These are phyloP conservation scores for Aquilaria yunnanensis DNA, from an alignment of 345 rosid genomes.

Conservation along the genomic window DNA sequence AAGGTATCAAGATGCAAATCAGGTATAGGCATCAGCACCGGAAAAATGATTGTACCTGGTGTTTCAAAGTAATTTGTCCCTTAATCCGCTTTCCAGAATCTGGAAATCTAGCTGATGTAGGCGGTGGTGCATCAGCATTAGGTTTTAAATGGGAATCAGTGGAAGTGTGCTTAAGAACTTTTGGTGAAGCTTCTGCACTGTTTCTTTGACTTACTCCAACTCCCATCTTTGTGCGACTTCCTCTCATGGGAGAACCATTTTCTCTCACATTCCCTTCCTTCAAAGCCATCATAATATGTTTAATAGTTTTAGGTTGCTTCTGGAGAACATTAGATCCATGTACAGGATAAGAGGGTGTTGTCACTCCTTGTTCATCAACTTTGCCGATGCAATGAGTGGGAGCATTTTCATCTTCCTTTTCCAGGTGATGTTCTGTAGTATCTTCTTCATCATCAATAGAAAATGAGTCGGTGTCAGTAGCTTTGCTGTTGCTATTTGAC, in stretches of 20 bases:
- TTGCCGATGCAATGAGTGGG: constrained; percentile 28
- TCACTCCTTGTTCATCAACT: constrained; percentile 39
- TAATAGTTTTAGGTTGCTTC: constrained; percentile 82
- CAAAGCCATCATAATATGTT: constrained; percentile 79
- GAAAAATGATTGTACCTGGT: constrained; percentile 48
- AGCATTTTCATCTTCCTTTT: constrained; percentile 40
- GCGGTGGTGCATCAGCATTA: constrained; percentile 33
- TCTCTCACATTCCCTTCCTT: constrained; percentile 92
- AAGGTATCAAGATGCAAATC: constrained; percentile 3
- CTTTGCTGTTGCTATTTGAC: constrained; percentile 40
- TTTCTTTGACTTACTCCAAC: constrained; percentile 41
- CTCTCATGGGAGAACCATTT: constrained; percentile 79
- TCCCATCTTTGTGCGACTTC: constrained; percentile 43
- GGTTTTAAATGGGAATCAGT: constrained; percentile 44
- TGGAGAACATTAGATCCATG: constrained; percentile 43
- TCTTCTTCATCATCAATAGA: constrained; percentile 70
- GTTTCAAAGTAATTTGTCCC: constrained; percentile 57
- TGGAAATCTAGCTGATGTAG: constrained; percentile 39
- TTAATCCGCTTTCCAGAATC: constrained; percentile 45
- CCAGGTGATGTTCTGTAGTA: constrained; percentile 34
- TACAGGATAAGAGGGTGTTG: constrained; percentile 36
- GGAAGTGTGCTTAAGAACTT: constrained; percentile 52
- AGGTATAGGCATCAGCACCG: constrained; percentile 6
- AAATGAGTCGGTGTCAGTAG: constrained; percentile 43
- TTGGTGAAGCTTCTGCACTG: constrained; percentile 53